These are phyloP conservation scores for Phytophthora fragariae DNA, from an alignment of 352 stramenopile species.

Conservation along the genomic window DNA sequence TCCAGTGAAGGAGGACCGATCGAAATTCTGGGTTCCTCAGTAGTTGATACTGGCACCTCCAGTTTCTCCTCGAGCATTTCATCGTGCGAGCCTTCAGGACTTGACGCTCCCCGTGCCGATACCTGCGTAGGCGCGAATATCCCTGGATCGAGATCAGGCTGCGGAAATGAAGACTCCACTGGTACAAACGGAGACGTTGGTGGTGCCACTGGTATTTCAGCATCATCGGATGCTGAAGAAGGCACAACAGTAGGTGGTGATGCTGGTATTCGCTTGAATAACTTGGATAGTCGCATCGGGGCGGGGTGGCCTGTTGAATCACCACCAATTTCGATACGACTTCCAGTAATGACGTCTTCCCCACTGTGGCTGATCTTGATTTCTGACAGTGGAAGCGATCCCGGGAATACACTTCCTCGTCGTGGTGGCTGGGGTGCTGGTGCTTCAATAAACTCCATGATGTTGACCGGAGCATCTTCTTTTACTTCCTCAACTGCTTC, in stretches of 20 bases:
- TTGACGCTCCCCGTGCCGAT: not conserved
- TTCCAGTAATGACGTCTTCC: not conserved
- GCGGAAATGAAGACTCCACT: not conserved
- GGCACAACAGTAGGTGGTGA: not conserved
- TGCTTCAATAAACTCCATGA: constrained; percentile 1
- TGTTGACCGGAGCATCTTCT: not conserved
- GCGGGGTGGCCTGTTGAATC: not conserved
- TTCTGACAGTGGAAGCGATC: not conserved
- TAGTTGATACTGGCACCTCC: not conserved
- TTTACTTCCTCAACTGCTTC: constrained; percentile 8
- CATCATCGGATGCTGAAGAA: constrained; percentile 2
- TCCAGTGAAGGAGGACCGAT: not conserved
- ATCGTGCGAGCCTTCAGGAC: not conserved
- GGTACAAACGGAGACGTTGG: constrained; percentile 2
- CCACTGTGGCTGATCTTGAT: constrained; percentile 4
- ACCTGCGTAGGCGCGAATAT: constrained; percentile 10
- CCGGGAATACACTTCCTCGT: not conserved
- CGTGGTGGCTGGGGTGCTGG: constrained; percentile 1
- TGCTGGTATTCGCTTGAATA: constrained; percentile 23
- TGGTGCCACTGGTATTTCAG: not conserved
- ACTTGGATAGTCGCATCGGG: constrained; percentile 24
- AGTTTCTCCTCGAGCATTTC: constrained; percentile 16
- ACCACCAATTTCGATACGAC: constrained; percentile 3
- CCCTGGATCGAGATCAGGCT: not conserved
- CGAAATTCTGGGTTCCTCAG: not conserved